Conservation (phyloP, 169 alveolate genomes). For the Theileria sp. region DNA sequence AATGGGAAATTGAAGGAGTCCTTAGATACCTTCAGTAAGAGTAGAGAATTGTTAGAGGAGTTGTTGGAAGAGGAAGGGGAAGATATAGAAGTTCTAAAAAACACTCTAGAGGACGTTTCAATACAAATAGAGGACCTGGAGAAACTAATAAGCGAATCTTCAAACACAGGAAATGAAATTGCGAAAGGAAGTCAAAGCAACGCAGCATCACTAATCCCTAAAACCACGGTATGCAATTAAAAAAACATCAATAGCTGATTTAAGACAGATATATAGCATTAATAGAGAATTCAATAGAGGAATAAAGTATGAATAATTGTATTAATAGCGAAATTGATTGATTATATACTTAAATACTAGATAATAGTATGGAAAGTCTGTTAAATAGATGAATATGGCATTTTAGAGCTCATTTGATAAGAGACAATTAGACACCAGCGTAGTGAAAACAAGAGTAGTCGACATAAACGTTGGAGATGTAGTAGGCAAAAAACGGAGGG, state of each 20-base stretch:
- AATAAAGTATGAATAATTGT: not conserved
- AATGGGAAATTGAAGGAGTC: conserved; percentile 44
- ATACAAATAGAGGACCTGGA: conserved; percentile 51
- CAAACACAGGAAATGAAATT: not conserved
- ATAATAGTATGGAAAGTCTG: not conserved
- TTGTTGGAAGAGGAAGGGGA: conserved; percentile 21
- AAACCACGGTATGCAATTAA: conserved; percentile 50
- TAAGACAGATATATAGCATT: not conserved
- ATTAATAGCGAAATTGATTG: not conserved
- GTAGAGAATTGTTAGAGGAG: conserved; percentile 28
- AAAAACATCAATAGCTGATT: not conserved
- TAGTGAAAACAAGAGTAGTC: conserved; percentile 2
- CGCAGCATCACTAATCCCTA: conserved; percentile 57
- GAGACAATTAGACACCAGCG: conserved; percentile 24
- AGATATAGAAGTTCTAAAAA: conserved; percentile 22
- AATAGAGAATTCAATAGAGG: not conserved
- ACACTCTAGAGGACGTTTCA: conserved; percentile 56
- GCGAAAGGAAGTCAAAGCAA: conserved; percentile 60
- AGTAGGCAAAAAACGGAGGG: conserved; percentile 20
- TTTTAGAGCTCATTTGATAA: conserved; percentile 55
- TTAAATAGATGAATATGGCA: not conserved
- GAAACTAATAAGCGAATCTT: conserved; percentile 33
- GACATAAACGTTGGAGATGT: conserved; percentile 5
- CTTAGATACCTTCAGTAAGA: conserved; percentile 25
- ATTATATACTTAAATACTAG: too few species aligned